Evolutionary conservation across 371 early-diverging fungal species (phyloP).

Genomic region (Rhizopus stolonifer): DNA sequence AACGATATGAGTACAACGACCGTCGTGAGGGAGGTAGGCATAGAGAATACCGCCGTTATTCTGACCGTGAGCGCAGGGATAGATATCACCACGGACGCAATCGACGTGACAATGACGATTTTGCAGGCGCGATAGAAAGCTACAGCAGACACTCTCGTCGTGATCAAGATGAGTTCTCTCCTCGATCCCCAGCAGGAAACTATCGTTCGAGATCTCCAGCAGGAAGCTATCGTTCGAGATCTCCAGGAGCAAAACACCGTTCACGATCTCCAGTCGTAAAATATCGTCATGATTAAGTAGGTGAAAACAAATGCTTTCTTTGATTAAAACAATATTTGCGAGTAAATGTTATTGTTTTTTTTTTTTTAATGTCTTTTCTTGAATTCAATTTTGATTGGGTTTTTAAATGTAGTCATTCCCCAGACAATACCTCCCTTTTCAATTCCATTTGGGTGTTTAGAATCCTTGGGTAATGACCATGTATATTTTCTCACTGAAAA

Average conservation of each 20-base stretch:
- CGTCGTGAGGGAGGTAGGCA: constrained; percentile 57
- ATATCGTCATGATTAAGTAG: constrained; percentile 23
- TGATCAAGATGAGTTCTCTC: constrained; percentile 28
- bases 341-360: no score
- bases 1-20: constrained; percentile 51
- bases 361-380: constrained; percentile 12
- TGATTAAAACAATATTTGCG: no score
- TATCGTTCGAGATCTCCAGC: constrained; percentile 31
- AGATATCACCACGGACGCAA: constrained; percentile 35
- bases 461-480: constrained; percentile 19
- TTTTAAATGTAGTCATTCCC: constrained; percentile 8
- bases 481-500: constrained; percentile 26
- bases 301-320: no score
- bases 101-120: constrained; percentile 32
- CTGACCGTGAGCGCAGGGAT: constrained; percentile 45
- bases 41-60: constrained; percentile 53
- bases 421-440: constrained; percentile 17
- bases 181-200: background rate
- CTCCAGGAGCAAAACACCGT: constrained; percentile 19
- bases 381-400: constrained; percentile 13
- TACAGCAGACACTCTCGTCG: constrained; percentile 36
- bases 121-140: constrained; percentile 35
- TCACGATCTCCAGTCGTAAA: constrained; percentile 28
- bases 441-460: constrained; percentile 16
- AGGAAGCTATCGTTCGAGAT: constrained; percentile 20